A percentile compares a stretch with the other conserved stretches of the same genome.
These are phyloP conservation scores for Evernia prunastri DNA, from an alignment of 495 filamentous ascomycete species.

Conservation along the genomic window DNA sequence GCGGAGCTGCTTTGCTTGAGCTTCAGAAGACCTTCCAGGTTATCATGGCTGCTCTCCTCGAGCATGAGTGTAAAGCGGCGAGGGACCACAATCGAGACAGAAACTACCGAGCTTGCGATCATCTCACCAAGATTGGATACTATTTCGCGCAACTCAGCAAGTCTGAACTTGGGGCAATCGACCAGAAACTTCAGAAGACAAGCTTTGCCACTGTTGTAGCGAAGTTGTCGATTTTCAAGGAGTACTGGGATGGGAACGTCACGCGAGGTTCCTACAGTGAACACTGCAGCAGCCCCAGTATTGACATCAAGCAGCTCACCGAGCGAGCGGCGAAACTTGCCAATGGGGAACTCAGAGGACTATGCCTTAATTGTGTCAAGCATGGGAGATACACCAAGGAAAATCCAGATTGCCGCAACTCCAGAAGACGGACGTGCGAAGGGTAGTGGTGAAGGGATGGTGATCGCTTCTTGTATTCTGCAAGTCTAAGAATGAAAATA, in stretches of 20 bases:
- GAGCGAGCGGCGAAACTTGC: neutral
- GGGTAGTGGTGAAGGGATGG: neutral
- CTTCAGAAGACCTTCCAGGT: neutral
- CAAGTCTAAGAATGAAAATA: neutral
- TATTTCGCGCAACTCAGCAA: neutral
- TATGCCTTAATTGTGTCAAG: constrained; percentile 15
- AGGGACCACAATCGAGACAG: neutral
- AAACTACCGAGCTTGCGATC: neutral
- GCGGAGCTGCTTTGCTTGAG: neutral
- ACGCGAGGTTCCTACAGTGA: neutral
- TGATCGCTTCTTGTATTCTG: neutral
- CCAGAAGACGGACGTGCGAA: neutral
- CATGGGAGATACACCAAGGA: neutral
- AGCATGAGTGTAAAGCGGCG: neutral
- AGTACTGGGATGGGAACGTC: neutral
- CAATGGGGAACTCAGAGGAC: neutral
- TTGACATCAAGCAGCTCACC: neutral
- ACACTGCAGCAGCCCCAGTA: neutral
- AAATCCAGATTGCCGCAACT: constrained; percentile 10
- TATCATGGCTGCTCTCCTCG: neutral
- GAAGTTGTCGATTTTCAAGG: neutral
- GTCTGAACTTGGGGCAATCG: neutral
- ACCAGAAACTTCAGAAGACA: neutral
- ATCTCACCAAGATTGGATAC: neutral
- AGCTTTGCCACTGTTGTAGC: neutral